Base-by-base conservation (phyloP, 208 protist species). In the Crithidia sp. region DNA sequence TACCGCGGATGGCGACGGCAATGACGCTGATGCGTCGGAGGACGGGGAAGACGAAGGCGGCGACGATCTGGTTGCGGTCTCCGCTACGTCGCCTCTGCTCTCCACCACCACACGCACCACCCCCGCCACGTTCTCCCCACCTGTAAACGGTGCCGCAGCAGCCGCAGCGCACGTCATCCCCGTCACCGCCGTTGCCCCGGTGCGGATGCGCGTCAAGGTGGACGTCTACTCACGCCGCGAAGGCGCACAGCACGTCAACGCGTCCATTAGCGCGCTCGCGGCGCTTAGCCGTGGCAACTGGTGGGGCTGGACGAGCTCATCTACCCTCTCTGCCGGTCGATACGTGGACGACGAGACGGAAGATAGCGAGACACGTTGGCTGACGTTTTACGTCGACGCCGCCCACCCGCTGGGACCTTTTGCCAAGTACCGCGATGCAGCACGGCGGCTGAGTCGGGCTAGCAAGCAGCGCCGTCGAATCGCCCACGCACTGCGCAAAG, bases 341-440 rank as follows among this genome's bases (percentile, higher is more conserved):
- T 5, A 0, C 39, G 37, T 4, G 43, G 62, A 55, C 4, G 63
- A 47, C 0, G 71, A 55, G 19, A 14, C 7, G 44, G 66, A 56
- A 41, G 61, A 45, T 8, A 14, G 47, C 28, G 63, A 49, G 71
- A 52, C 17, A 45, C 73, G 73, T 0, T 72, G 65, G 73, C 60
- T 78, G 73, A 78, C 74, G 0, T 73, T 79, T 16, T 64, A 9
- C 40, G 74, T 79, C 17, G 74, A 73, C 45, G 59, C 59, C 2
- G 67, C 54, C 5, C 59, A 68, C 47, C 67, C 73, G 43, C 66
- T 79, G 10, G 67, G 74, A 0, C 67, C 74, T 3, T 71, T 79
- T 4, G 67, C 67, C n/a, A 68, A 69, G 60, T 69, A 73, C 61
- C 36, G 17, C n/a, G 60, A 68, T 39, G 64, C 73, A 4, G 60